Base-by-base conservation (phyloP, 805 yeast species). In the Jamesozyma jinghongensis region DNA sequence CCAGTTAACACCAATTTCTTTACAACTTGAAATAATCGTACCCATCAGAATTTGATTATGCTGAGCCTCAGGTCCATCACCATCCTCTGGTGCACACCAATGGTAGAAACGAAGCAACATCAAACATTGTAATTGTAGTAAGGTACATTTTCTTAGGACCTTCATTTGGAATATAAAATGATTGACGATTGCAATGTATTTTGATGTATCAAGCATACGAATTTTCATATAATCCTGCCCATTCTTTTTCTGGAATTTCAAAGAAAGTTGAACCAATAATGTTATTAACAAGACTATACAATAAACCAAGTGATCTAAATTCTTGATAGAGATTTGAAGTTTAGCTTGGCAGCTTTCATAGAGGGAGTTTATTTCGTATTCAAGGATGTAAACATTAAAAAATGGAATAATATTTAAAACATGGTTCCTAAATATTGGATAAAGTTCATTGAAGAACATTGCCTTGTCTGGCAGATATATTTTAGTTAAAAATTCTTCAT, bases 51-150 rank as follows among this genome's bases (percentile, higher is more conserved):
- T 51, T 27, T 50, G 56, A 31, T 52, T 50, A 34, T 57, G 59
- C 38, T 57, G 55, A 12, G 52, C 44, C 20, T 48, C 51, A 19
- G 50, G 44, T 2, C 64, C 64, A 42, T 59, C 63, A 11, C 61
- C 61, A 42, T 57, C 61, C 32, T 59, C 61, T 2, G 62, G 61
- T 3, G 56, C 54, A 43, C 61, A 53, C 63, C 63, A 59, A 33
- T 55, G 53, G 40, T 56, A 54, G 36, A 59, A 51, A 40, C 62
- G 50, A 18, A 58, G 43, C 25, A 59, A 29, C 19, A 59, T 33
- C 19, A 58, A 40, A 41, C 50, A 43, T 32, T 57, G 59, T n/a
- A 58, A 29, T 37, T 57, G 59, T 32, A 52, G 32, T 18, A 59
- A 28, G 1, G 61, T 56, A 37, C 56, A 52, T 42, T 59, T 59